phyloP scores from a whole-genome alignment of 805 yeast species.

The Cyberlindnera maclurae region DNA sequence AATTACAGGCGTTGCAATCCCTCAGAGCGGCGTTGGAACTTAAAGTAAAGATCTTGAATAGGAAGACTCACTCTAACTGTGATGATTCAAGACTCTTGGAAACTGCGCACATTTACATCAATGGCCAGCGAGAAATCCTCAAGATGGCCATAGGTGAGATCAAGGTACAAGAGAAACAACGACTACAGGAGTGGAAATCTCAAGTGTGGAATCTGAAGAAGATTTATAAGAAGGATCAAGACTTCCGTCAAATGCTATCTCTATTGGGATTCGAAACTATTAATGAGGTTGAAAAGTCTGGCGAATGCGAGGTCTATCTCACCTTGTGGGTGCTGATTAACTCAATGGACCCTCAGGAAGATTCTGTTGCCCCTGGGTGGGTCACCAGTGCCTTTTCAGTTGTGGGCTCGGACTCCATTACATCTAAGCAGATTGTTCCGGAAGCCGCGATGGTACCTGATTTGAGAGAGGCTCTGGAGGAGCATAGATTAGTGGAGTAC shows the following conservation, averaged over 20 bases:
- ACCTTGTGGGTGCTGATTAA: conserved; percentile 15
- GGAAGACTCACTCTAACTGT: conserved; percentile 2
- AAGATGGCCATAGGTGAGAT: conserved; percentile 36
- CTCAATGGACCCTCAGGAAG: conserved; percentile 3
- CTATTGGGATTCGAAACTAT: conserved; percentile 41
- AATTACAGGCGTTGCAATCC: conserved; percentile 50
- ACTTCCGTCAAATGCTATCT: conserved; percentile 40
- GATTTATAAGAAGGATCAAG: conserved; percentile 43
- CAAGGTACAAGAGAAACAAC: conserved; percentile 42
- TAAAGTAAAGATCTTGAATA: conserved; percentile 29
- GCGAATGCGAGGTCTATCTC: conserved; percentile 30
- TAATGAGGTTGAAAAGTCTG: conserved; percentile 36
- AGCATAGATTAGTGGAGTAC: conserved; percentile 1
- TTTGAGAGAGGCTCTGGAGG: conserved; percentile 3
- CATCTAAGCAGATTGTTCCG: neutral
- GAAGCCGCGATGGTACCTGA: neutral
- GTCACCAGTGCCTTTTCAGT: conserved; percentile 4
- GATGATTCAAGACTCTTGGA: conserved; percentile 17
- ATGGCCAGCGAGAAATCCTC: conserved; percentile 43
- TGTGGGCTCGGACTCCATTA: neutral
- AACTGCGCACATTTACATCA: conserved; percentile 37
- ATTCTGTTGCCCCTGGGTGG: conserved; percentile 16
- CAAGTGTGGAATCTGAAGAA: conserved; percentile 43
- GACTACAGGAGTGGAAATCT: conserved; percentile 36
- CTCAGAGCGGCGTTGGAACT: conserved; percentile 47